Base-by-base conservation (phyloP, 108 stramenopile species). In the Skeletonema menzelii region DNA sequence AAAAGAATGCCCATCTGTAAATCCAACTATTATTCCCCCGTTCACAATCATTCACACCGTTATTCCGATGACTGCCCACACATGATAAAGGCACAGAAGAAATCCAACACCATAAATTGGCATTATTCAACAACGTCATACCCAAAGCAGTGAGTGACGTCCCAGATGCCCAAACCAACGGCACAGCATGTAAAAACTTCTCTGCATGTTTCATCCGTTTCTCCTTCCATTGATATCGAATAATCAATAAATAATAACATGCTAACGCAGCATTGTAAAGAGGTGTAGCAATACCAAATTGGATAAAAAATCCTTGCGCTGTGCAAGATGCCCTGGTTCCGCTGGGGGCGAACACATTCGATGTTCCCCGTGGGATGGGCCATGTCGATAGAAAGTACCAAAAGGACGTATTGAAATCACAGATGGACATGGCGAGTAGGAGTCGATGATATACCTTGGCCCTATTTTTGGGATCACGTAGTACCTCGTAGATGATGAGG, bases 31-130 rank as follows among this genome's bases (percentile, higher is more conserved):
- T 80, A 32, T 86, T n/a, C 13, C 85, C 85, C 27, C 85, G 73
- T 19, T 59, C 67, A 65, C 85, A 86, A 8, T 56, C 46, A 7
- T 44, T 44, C 0, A 72, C 64, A 11, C 63, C 42, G 15, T 65
- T 67, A 12, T 27, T 37, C 28, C 64, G 49, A 3, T 27, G n/a
- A 27, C 37, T 59, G 12, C 55, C 65, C 20, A 38, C 65, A 30
- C 86, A 87, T 8, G 15, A 31, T 5, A 38, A 1, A 0, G 87
- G 87, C 59, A 84, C 73, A 3, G 78, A 31, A 14, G 84, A 70
- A 27, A 85, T 82, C 87, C 87, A 88, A 57, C 87, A 88, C 84
- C 84, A 88, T 12, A 86, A 31, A 8, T 73, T 72, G 0, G 87
- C 80, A 27, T 66, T 71, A 46, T 85, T 84, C 37, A 79, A 86